Evolutionary conservation across 2,329 filamentous ascomycete species (phyloP).

Genomic region (Trichothecium sympodiale): DNA sequence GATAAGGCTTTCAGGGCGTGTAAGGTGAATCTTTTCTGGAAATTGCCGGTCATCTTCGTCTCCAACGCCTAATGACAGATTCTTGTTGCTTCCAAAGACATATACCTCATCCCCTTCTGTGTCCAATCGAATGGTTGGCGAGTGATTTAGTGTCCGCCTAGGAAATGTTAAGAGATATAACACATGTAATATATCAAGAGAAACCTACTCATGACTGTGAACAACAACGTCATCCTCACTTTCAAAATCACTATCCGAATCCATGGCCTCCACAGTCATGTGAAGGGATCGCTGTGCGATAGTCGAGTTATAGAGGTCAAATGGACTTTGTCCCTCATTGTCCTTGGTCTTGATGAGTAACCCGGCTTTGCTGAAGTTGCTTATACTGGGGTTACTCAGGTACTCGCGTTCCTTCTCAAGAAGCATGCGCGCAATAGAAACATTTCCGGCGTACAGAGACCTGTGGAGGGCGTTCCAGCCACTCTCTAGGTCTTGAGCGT

Average conservation of each 20-base stretch:
- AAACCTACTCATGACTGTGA: slow-evolving; percentile 16
- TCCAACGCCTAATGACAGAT: slow-evolving; percentile 83
- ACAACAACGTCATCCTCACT: slow-evolving; percentile 36
- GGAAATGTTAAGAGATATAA: neutral
- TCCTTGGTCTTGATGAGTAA: slow-evolving; percentile 92
- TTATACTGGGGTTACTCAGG: slow-evolving; percentile 45
- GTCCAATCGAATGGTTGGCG: neutral
- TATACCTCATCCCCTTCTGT: slow-evolving; percentile 69
- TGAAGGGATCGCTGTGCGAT: slow-evolving; percentile 64
- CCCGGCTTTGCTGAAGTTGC: slow-evolving; percentile 50
- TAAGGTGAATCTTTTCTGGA: slow-evolving; percentile 70
- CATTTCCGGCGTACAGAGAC: slow-evolving; percentile 81
- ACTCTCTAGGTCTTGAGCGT: slow-evolving; percentile 78
- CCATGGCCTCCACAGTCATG: slow-evolving; percentile 17
- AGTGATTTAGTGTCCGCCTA: neutral
- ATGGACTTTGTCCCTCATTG: slow-evolving; percentile 85
- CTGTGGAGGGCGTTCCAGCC: slow-evolving; percentile 94
- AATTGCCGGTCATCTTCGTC: slow-evolving; percentile 92
- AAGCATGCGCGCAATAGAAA: slow-evolving; percentile 72
- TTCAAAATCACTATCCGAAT: slow-evolving; percentile 41
- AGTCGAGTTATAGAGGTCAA: slow-evolving; percentile 83
- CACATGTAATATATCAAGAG: neutral
- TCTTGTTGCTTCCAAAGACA: slow-evolving; percentile 94
- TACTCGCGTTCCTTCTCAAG: slow-evolving; percentile 67
- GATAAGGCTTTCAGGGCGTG: slow-evolving; percentile 67